Conservation (phyloP, 805 yeast genomes). For the Sugiyamaella qingdaonensis region DNA sequence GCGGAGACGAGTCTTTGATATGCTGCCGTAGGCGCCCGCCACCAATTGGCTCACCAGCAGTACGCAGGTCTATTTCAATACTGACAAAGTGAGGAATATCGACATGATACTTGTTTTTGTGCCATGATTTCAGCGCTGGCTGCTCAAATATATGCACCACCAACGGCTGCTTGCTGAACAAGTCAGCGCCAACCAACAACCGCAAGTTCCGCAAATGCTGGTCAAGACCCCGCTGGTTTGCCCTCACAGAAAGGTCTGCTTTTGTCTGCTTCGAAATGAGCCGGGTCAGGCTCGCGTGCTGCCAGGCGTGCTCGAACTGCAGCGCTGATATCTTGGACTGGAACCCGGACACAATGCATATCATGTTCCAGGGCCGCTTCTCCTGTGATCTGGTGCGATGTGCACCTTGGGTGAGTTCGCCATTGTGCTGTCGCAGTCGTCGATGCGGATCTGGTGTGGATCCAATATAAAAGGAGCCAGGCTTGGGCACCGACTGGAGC, state of each 20-base stretch:
- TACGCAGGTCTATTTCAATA: constrained; percentile 11
- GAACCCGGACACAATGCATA: constrained; percentile 61
- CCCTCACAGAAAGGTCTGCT: constrained; percentile 30
- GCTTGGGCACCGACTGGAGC: constrained; percentile 54
- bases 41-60: constrained; percentile 11
- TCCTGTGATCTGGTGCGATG: constrained; percentile 54
- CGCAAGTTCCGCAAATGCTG: constrained; percentile 28
- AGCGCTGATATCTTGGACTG: constrained; percentile 65
- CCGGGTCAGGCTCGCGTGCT: constrained; percentile 63
- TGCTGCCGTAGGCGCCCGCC: constrained; percentile 13
- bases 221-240: constrained; percentile 19
- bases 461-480: constrained; percentile 66
- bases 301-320: constrained; percentile 84
- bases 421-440: constrained; percentile 76
- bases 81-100: constrained; percentile 12
- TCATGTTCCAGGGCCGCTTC: constrained; percentile 72
- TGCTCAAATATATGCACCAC: constrained; percentile 27
- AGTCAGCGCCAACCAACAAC: constrained; percentile 23
- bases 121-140: constrained; percentile 26
- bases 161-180: constrained; percentile 26
- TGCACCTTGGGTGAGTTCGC: constrained; percentile 61
- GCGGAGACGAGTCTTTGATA: too few relatives aligned
- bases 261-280: constrained; percentile 45
- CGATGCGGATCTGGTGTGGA: constrained; percentile 74
- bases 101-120: constrained; percentile 23